Evolutionary conservation across 306 rosid genomes (phyloP), one percentile per base, ranked within the genome.

Genomic region (Crataegus laevigata): DNA sequence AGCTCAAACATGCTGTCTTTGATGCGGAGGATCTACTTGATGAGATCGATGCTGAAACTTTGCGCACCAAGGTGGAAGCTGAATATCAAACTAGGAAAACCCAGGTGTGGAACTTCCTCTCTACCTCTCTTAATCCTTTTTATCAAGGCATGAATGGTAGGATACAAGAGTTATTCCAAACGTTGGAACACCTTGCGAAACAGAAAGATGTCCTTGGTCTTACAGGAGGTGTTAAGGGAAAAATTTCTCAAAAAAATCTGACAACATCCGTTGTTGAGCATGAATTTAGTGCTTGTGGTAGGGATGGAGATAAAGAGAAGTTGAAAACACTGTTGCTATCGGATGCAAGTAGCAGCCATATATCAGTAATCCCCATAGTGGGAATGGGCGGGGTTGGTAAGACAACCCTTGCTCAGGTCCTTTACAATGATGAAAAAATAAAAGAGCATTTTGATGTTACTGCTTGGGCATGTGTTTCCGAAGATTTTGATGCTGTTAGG

Each of bases 391-490:
- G 62, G 13, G 29, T 57, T 57, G 62, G 62, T 11, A 47, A 69
- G 30, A 69, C 73, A 15, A 69, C 73, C 24, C 73, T 69, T 17
- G 40, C 73, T 69, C 73, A 47, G 24, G 40, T 69, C 25, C 19
- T 69, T 47, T 69, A 69, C 11, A 69, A 50, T 26, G 60, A 69
- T 47, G 59, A 69, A 22, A 45, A 11, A 1, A 24, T 69, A 25
- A 45, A 47, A 28, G 54, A 69, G 19, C 32, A 25, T 26, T 69
- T 69, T 22, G 3, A 25, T 14, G 10, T 69, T 8, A 15, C 11
- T 26, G n/a, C 59, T 8, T 45, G 73, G 73, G 57, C 32, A 11
- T 69, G 36, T 24, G 38, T 69, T 18, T 43, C 59, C 1, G 29
- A 69, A 26, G 36, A 28, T 11, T 69, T 45, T 47, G 25, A 69